phyloP scores from a whole-genome alignment of 169 alveolate genomes.

The Plasmodium reichenowi region DNA sequence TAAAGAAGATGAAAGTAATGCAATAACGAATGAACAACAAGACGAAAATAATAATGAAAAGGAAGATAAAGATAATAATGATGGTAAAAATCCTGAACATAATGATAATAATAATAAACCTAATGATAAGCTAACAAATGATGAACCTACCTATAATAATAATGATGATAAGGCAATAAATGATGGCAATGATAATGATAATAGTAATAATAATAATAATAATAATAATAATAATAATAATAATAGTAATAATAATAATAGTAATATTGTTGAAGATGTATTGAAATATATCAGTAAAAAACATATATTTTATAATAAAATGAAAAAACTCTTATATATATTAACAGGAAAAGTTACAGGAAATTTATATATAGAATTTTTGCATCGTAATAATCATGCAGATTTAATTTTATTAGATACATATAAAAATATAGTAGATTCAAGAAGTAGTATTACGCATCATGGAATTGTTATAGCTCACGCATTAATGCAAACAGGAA shows the following conservation, averaged over 20 bases:
- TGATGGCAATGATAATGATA: neutral
- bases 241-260: constrained; percentile 2
- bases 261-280: constrained; percentile 20
- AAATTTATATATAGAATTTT: constrained; percentile 88
- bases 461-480: constrained; percentile 94
- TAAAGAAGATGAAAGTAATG: constrained; percentile 1
- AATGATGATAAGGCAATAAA: neutral
- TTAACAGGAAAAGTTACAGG: constrained; percentile 88
- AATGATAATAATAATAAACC: neutral
- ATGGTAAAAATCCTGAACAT: neutral
- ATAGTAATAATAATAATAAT: neutral
- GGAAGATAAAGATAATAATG: neutral
- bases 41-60: neutral
- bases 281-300: constrained; percentile 31
- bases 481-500: constrained; percentile 94
- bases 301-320: constrained; percentile 74
- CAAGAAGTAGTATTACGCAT: constrained; percentile 89
- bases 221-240: neutral
- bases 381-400: constrained; percentile 92
- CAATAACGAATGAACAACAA: neutral
- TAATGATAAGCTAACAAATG: neutral
- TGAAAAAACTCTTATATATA: constrained; percentile 78
- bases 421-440: constrained; percentile 78
- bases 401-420: constrained; percentile 89
- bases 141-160: neutral